phyloP scores from a whole-genome alignment of 345 rosid genomes.

The Adansonia digitata region DNA sequence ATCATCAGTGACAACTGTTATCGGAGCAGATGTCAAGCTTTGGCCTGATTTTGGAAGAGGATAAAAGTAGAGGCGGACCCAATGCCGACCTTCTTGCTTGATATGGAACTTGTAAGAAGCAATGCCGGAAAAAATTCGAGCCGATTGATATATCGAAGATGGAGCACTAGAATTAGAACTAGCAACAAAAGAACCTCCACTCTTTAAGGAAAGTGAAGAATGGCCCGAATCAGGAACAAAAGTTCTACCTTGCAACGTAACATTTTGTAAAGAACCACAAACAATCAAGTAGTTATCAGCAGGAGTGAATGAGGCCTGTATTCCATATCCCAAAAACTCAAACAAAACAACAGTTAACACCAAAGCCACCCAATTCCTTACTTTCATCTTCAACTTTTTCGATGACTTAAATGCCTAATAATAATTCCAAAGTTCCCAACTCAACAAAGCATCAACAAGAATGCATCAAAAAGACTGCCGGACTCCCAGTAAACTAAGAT shows the following conservation, averaged over 20 bases:
- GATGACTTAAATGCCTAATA: slow-evolving; percentile 16
- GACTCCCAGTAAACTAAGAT: slow-evolving; percentile 13
- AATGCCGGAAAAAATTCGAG: slow-evolving; percentile 66
- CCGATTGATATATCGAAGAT: slow-evolving; percentile 64
- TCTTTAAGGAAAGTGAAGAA: slow-evolving; percentile 47
- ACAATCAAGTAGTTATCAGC: slow-evolving; percentile 73
- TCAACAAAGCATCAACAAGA: slow-evolving; percentile 1
- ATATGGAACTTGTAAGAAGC: slow-evolving; percentile 74
- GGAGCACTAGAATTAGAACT: slow-evolving; percentile 44
- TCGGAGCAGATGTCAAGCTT: slow-evolving; percentile 52
- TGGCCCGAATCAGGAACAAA: slow-evolving; percentile 73
- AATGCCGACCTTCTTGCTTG: slow-evolving; percentile 69
- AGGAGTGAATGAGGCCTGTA: slow-evolving; percentile 53
- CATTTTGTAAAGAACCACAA: slow-evolving; percentile 76
- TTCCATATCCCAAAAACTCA: slow-evolving; percentile 31
- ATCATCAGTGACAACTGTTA: slow-evolving; percentile 63
- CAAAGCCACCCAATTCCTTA: slow-evolving; percentile 24
- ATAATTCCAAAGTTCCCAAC: slow-evolving; percentile 10
- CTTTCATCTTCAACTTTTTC: slow-evolving; percentile 43
- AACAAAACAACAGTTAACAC: slow-evolving; percentile 35
- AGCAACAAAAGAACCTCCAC: slow-evolving; percentile 44
- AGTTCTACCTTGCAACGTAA: slow-evolving; percentile 62
- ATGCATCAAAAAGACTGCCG: not conserved
- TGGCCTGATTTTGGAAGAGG: slow-evolving; percentile 52
- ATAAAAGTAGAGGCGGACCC: slow-evolving; percentile 93